These are phyloP conservation scores for Diophrys sp. DNA, from an alignment of 73 alveolate genomes.

Conservation along the genomic window DNA sequence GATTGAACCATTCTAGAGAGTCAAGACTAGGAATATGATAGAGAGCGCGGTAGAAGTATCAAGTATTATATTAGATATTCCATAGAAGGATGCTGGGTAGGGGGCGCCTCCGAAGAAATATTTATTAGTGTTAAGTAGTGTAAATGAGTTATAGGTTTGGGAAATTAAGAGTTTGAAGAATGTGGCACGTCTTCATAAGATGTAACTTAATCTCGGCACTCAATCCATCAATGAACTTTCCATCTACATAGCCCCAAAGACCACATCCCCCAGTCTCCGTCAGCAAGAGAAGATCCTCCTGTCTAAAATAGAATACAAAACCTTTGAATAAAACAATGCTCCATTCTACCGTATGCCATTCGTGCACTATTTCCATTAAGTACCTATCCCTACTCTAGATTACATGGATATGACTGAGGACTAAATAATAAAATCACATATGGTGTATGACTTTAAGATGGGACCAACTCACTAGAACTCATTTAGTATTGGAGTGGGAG, in stretches of 20 bases:
- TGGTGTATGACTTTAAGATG: neutral
- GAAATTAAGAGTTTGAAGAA: neutral
- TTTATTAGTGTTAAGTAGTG: neutral
- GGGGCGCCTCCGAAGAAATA: no score
- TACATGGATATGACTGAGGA: neutral
- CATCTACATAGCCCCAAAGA: neutral
- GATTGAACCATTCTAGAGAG: neutral
- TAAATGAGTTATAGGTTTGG: neutral
- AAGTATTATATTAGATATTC: neutral
- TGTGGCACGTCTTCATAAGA: neutral
- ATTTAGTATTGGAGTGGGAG: neutral
- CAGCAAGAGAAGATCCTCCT: neutral
- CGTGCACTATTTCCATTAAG: neutral
- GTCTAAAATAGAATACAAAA: neutral
- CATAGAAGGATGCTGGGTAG: no score
- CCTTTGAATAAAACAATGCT: neutral
- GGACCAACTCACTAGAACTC: neutral
- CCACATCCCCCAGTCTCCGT: neutral
- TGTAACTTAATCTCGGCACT: neutral
- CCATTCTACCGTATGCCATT: slow-evolving; percentile 1
- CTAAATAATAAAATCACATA: neutral
- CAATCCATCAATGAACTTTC: neutral
- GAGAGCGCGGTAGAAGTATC: neutral
- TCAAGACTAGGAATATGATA: neutral
- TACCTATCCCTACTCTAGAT: neutral